These are phyloP conservation scores for Inosperma sp. DNA, from an alignment of 768 basidiomycete species.

Conservation along the genomic window DNA sequence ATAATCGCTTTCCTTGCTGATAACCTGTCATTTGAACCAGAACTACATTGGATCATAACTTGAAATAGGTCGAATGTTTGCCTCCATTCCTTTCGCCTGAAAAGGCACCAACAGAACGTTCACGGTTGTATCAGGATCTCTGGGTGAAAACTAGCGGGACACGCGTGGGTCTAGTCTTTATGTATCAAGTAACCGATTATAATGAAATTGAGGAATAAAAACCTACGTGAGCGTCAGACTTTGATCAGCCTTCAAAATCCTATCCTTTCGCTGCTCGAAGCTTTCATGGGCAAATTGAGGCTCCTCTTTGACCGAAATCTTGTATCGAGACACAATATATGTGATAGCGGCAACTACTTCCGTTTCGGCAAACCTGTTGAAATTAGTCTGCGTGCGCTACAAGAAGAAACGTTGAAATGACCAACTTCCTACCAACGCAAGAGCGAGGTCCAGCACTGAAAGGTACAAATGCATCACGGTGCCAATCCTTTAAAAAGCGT, in stretches of 20 bases:
- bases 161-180: too few relatives aligned
- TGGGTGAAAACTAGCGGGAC: too few relatives aligned
- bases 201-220: too few relatives aligned
- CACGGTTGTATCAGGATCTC: too few relatives aligned
- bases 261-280: neutral
- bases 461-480: constrained; percentile 10
- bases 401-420: neutral
- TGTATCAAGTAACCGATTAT: too few relatives aligned
- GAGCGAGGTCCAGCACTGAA: constrained; percentile 8
- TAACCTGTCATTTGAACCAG: too few relatives aligned
- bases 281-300: neutral
- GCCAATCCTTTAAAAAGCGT: constrained; percentile 10
- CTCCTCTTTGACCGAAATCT: too few relatives aligned
- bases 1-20: too few relatives aligned
- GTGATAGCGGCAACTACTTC: neutral
- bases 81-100: too few relatives aligned
- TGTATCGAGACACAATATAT: neutral
- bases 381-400: neutral
- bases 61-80: too few relatives aligned
- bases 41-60: too few relatives aligned
- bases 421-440: neutral
- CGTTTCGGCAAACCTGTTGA: neutral
- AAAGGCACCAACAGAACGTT: too few relatives aligned
- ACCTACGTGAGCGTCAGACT: neutral
- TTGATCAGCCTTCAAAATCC: neutral